Percentiles rank a stretch among this genome's conserved stretches.
Evolutionary conservation across 208 protist species (phyloP).

Genomic region (Acanthamoeba triangularis): DNA sequence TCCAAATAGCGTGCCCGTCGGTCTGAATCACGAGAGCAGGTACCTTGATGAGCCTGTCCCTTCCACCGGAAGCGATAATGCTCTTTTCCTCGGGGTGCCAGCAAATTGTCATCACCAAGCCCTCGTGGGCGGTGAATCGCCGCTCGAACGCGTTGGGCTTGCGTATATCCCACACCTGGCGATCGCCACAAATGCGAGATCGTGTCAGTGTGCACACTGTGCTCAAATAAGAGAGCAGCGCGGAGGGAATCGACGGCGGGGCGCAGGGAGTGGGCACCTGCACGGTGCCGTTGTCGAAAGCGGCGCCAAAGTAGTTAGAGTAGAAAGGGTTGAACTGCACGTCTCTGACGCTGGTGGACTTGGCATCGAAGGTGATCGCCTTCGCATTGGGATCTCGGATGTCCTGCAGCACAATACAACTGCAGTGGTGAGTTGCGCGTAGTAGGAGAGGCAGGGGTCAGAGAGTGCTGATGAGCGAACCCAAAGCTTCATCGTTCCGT

Average conservation of each 20-base stretch:
- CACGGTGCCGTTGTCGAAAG: slow-evolving; percentile 90
- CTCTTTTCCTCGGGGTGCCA: slow-evolving; percentile 89
- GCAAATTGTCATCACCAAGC: slow-evolving; percentile 86
- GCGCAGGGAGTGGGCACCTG: slow-evolving; percentile 39
- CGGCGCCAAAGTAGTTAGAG: slow-evolving; percentile 87
- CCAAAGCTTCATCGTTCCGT: slow-evolving; percentile 83
- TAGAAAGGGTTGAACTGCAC: slow-evolving; percentile 88
- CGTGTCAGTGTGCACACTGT: neutral
- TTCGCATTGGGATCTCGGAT: slow-evolving; percentile 82
- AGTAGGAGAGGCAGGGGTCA: neutral
- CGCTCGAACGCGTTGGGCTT: slow-evolving; percentile 74
- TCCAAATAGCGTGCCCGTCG: too few relatives aligned
- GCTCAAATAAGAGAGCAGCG: neutral
- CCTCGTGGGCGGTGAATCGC: slow-evolving; percentile 84
- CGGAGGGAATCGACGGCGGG: neutral
- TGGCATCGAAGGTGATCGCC: slow-evolving; percentile 85
- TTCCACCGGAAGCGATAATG: slow-evolving; percentile 84
- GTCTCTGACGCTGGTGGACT: slow-evolving; percentile 87
- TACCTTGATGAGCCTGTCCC: slow-evolving; percentile 88
- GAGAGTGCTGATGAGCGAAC: neutral
- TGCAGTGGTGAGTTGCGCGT: slow-evolving; percentile 19
- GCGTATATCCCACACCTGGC: slow-evolving; percentile 87
- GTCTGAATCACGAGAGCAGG: too few relatives aligned
- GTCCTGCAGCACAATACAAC: slow-evolving; percentile 74
- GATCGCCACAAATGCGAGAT: neutral